Base-by-base conservation (phyloP, 768 basidiomycete species). In the Boletus rubroflammeus region DNA sequence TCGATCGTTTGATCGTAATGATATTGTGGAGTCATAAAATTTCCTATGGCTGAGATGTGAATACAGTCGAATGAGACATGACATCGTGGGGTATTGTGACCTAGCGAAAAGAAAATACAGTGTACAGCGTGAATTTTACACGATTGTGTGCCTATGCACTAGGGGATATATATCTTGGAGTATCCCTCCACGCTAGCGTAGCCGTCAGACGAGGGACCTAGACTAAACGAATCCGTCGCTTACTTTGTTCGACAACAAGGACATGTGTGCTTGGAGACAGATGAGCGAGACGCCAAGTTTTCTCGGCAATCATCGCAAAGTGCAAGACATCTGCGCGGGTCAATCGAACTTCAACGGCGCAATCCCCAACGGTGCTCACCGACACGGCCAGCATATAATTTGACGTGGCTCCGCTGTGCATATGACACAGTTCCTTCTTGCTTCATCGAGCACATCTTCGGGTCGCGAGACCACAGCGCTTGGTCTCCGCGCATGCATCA, bases 331-430 rank as follows among this genome's bases (percentile, higher is more conserved):
- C 79, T 80, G 53, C 28, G 10, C 23, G 11, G 2, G 50, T 57
- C 46, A 54, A 46, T 54, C 51, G 6, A 21, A 19, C 39, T 45
- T 43, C 19, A 19, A 40, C 5, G 15, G 10, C 2, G 10, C 45
- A 23, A 17, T 36, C 28, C 44, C 28, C 39, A 3, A 10, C 19
- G 9, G n/a, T 48, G 64, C 79, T 62, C 53, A 88, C 85, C 88
- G 80, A 67, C 88, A 90, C n/a, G 88, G 88, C 88, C 88, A 91
- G 62, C 87, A 90, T 47, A 91, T 87, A 53, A 91, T 79, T 63
- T 86, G 81, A 46, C 88, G 73, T 26, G 77, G 72, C 53, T 85
- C 84, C n/a, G 73, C 73, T 26, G 83, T 87, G 60, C 88, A 91
- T 46, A 91, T 78, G 6, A 91, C 88, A 62, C 89, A 91, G 46